Conservation (phyloP, 2,329 filamentous ascomycete genomes). For the Aspergillus quadricinctus region DNA sequence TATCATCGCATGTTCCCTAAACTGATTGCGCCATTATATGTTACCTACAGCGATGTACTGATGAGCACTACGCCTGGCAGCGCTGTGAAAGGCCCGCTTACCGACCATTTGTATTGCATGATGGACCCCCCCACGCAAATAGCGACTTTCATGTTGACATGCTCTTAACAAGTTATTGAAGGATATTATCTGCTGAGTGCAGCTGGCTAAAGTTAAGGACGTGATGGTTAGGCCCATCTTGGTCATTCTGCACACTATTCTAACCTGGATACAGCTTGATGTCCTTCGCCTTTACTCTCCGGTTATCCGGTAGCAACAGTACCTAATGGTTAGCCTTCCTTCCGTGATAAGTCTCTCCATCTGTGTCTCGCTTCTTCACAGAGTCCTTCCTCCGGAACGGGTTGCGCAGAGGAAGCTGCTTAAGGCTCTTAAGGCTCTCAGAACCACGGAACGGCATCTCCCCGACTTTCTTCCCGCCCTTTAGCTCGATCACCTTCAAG, state of each 20-base stretch:
- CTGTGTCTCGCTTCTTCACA: not conserved
- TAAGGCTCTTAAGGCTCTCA: not conserved
- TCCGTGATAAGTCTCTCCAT: not conserved
- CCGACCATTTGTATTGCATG: too few species aligned
- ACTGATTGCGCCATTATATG: constrained; percentile 25
- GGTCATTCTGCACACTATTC: constrained; percentile 4
- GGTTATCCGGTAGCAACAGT: constrained; percentile 27
- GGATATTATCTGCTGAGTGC: too few species aligned
- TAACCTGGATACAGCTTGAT: constrained; percentile 35
- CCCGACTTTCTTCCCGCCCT: constrained; percentile 17
- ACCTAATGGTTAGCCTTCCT: not conserved
- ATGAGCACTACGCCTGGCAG: too few species aligned
- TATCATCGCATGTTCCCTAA: constrained; percentile 38
- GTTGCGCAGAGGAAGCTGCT: not conserved
- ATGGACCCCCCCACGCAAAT: too few species aligned
- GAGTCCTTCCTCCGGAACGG: not conserved
- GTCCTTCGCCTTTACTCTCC: constrained; percentile 42
- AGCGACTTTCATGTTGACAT: too few species aligned
- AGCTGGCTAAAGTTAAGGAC: too few species aligned
- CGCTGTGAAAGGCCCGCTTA: too few species aligned
- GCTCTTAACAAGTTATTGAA: too few species aligned
- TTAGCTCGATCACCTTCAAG: constrained; percentile 23
- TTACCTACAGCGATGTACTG: too few species aligned
- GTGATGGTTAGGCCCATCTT: constrained; percentile 14
- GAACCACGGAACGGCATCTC: constrained; percentile 7